phyloP scores from a whole-genome alignment of 2,329 filamentous ascomycete species.

The Alternaria ethzedia region DNA sequence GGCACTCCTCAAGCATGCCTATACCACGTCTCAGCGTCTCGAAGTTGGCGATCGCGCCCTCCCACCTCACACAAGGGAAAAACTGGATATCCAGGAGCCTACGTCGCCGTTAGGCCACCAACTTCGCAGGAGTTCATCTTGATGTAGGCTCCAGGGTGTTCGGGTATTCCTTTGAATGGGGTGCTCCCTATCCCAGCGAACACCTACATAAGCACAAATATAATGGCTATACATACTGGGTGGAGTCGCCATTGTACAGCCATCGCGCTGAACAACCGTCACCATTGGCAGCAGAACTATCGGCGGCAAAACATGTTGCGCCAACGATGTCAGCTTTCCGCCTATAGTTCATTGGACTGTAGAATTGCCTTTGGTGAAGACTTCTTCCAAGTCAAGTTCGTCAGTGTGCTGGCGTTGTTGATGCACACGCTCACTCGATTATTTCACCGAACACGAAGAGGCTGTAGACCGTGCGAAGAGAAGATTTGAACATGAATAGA shows the following conservation, averaged over 20 bases:
- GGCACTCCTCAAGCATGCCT: not conserved
- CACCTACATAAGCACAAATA: not conserved
- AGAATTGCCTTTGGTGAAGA: not conserved
- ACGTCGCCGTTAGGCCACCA: too few species aligned
- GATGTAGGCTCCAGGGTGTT: too few species aligned
- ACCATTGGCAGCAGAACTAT: not conserved
- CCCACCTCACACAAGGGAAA: too few species aligned
- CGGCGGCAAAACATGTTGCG: not conserved
- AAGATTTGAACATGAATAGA: accelerated
- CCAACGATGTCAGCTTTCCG: not conserved
- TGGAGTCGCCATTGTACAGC: not conserved
- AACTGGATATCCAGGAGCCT: too few species aligned
- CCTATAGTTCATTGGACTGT: not conserved
- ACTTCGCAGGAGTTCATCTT: too few species aligned
- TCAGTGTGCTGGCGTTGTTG: not conserved
- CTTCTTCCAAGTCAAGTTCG: not conserved
- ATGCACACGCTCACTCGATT: not conserved
- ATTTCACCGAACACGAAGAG: not conserved
- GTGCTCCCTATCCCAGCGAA: not conserved
- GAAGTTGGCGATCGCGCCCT: not conserved
- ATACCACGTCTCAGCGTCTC: not conserved
- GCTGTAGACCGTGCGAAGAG: not conserved
- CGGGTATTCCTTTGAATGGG: too few species aligned
- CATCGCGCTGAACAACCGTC: not conserved
- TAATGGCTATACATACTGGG: not conserved